Evolutionary conservation across 257 asterid species (phyloP).

Genomic region (Mentha longifolia): DNA sequence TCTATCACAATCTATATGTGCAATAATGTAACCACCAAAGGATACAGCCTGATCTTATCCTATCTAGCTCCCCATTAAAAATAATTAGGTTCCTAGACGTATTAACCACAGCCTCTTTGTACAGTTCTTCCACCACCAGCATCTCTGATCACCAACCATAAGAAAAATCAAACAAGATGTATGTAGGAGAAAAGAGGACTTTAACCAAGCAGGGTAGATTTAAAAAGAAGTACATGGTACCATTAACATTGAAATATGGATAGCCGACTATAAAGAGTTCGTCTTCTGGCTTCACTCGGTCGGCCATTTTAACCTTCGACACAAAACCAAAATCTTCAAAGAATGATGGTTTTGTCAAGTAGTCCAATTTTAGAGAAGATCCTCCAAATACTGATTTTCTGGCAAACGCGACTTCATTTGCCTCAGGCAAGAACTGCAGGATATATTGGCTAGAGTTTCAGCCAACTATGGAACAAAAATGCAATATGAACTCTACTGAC

Average conservation of each 20-base stretch:
- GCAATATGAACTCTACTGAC: not conserved
- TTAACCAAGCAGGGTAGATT: slow-evolving; percentile 1
- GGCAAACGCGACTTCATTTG: slow-evolving; percentile 83
- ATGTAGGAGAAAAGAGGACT: not conserved
- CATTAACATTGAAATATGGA: slow-evolving; percentile 91
- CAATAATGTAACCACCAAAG: slow-evolving; percentile 35
- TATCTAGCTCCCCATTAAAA: slow-evolving; percentile 92
- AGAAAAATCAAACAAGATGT: not conserved
- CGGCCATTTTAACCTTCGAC: slow-evolving; percentile 74
- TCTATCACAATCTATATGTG: too few species aligned
- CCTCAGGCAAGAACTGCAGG: slow-evolving; percentile 92
- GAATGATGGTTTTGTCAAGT: slow-evolving; percentile 87
- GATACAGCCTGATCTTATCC: slow-evolving; percentile 99
- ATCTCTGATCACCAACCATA: slow-evolving; percentile 56
- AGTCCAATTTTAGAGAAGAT: slow-evolving; percentile 76
- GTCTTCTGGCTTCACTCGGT: slow-evolving; percentile 84
- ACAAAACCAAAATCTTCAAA: slow-evolving; percentile 86
- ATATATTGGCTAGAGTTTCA: not conserved
- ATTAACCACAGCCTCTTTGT: slow-evolving; percentile 72
- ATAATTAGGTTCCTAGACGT: slow-evolving; percentile 68
- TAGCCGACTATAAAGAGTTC: slow-evolving; percentile 86
- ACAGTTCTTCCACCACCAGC: slow-evolving; percentile 96
- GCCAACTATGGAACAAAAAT: not conserved
- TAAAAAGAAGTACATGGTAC: too few species aligned
- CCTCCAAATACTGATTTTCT: slow-evolving; percentile 77